phyloP scores from a whole-genome alignment of 768 basidiomycete species.

The Cytidiella melzeri region DNA sequence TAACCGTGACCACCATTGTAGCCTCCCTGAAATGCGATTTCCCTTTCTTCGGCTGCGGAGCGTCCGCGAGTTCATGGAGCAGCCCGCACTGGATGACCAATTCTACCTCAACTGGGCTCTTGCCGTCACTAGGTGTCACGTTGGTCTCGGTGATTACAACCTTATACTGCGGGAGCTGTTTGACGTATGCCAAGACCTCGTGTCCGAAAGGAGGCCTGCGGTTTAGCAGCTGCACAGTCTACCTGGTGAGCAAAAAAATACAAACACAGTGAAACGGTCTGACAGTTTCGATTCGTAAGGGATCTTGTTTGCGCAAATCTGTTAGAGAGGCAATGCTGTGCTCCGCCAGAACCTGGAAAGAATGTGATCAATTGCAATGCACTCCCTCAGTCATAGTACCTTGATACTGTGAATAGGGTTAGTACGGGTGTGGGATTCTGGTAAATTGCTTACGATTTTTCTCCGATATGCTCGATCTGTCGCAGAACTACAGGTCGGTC shows the following conservation, averaged over 20 bases:
- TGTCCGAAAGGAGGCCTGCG: constrained; percentile 70
- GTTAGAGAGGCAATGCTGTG: constrained; percentile 63
- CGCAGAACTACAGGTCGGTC: constrained; percentile 77
- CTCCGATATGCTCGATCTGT: constrained; percentile 87
- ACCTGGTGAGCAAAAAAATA: neutral
- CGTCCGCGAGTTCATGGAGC: constrained; percentile 21
- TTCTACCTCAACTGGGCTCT: constrained; percentile 49
- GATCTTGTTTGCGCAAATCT: constrained; percentile 46
- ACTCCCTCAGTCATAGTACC: constrained; percentile 8
- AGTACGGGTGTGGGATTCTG: neutral
- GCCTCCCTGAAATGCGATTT: constrained; percentile 53
- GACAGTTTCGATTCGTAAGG: constrained; percentile 62
- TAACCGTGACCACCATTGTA: constrained; percentile 68
- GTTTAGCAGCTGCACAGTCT: constrained; percentile 52
- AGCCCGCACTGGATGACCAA: constrained; percentile 56
- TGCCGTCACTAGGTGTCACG: constrained; percentile 36
- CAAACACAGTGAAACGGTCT: neutral
- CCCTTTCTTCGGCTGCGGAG: constrained; percentile 26
- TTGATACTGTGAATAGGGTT: constrained; percentile 18
- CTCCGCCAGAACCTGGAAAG: constrained; percentile 62
- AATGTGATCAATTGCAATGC: neutral
- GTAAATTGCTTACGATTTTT: constrained; percentile 66
- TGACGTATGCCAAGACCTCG: constrained; percentile 53
- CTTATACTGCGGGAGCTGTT: constrained; percentile 61
- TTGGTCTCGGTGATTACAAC: constrained; percentile 45